Conservation (phyloP, 2,329 filamentous ascomycete species). For the Ceratocystis albifundus region DNA sequence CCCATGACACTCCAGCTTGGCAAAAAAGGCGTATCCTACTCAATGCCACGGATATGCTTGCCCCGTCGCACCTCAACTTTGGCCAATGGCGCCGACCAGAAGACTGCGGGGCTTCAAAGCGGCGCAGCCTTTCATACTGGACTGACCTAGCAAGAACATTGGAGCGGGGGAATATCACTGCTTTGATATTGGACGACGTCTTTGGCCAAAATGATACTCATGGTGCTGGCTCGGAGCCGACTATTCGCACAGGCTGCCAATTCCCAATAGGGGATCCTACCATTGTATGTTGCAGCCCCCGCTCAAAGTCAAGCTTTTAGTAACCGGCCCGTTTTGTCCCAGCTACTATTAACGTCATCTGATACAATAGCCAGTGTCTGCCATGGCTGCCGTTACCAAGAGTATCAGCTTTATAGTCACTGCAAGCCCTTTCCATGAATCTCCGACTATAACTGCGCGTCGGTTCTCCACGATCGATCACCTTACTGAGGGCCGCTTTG, state of each 20-base stretch:
- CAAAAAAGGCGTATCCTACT: constrained; percentile 37
- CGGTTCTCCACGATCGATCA: constrained; percentile 57
- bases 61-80: constrained; percentile 51
- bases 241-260: constrained; percentile 51
- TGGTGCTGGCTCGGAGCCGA: constrained; percentile 44
- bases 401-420: constrained; percentile 60
- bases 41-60: constrained; percentile 57
- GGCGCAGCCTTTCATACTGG: constrained; percentile 48
- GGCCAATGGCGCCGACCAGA: constrained; percentile 56
- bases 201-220: constrained; percentile 61
- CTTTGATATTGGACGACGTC: constrained; percentile 54
- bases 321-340: background rate
- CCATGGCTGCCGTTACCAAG: constrained; percentile 56
- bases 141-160: constrained; percentile 51
- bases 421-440: constrained; percentile 55
- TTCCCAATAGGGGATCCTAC: constrained; percentile 62
- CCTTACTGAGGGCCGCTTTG: constrained; percentile 47
- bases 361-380: constrained; percentile 42
- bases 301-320: background rate
- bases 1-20: background rate
- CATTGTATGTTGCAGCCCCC: constrained; percentile 16
- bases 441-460: constrained; percentile 54
- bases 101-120: constrained; percentile 49
- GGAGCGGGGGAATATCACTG: constrained; percentile 51
- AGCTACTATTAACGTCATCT: background rate